Conservation (phyloP, 2,329 filamentous ascomycete species). For the Lachnellula cervina region DNA sequence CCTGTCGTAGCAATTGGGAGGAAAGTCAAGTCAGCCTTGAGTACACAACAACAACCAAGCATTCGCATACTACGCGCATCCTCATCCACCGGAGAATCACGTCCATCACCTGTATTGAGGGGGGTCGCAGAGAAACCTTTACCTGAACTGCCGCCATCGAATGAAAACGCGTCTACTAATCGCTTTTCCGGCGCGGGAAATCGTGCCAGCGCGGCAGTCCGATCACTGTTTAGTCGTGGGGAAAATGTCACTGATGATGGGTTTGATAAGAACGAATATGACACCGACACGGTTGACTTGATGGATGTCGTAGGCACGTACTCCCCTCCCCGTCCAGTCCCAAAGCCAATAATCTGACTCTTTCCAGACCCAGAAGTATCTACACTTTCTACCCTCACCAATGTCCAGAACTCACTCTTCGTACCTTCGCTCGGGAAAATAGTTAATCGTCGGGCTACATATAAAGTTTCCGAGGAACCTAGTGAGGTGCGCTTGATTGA, state of each 20-base stretch:
- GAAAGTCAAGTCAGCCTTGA: conserved; percentile 22
- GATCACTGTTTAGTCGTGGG: conserved; percentile 11
- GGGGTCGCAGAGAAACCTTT: conserved; percentile 8
- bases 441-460: conserved; percentile 58
- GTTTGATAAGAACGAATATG: conserved; percentile 45
- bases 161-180: conserved; percentile 10
- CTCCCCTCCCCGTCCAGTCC: background rate
- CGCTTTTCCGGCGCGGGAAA: background rate
- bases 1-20: conserved; percentile 21
- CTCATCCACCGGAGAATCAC: conserved; percentile 7
- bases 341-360: conserved; percentile 21
- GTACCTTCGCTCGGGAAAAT: conserved; percentile 69
- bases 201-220: background rate
- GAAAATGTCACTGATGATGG: conserved; percentile 7
- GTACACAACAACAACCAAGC: conserved; percentile 19
- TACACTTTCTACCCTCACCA: conserved; percentile 77
- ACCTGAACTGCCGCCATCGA: conserved; percentile 4
- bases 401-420: conserved; percentile 85
- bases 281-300: conserved; percentile 59
- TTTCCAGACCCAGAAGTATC: conserved; percentile 72
- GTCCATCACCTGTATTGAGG: background rate
- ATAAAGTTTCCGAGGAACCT: conserved; percentile 16
- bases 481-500: conserved; percentile 19
- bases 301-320: conserved; percentile 61
- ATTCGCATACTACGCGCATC: conserved; percentile 21